phyloP scores from a whole-genome alignment of 306 rosid species.

The Trifolium dubium region DNA sequence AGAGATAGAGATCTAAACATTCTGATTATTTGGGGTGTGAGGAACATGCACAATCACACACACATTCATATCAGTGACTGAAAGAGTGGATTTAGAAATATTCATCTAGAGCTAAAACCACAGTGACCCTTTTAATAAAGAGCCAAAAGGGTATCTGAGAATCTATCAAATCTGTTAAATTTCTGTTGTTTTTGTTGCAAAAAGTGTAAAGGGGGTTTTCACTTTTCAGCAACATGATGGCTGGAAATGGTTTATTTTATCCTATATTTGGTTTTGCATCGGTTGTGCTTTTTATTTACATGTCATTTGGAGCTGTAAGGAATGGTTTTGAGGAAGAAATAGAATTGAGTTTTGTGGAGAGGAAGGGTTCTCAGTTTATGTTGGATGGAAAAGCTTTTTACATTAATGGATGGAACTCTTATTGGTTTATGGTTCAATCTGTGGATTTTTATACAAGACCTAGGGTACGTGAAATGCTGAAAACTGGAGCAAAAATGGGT shows the following conservation, averaged over 20 bases:
- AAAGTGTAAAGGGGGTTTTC: slow-evolving; percentile 26
- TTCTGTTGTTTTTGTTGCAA: slow-evolving; percentile 39
- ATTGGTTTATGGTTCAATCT: slow-evolving; percentile 93
- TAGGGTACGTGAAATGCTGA: slow-evolving; percentile 69
- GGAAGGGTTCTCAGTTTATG: slow-evolving; percentile 79
- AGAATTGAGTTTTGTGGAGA: slow-evolving; percentile 66
- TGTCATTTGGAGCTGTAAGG: slow-evolving; percentile 75
- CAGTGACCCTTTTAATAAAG: slow-evolving; percentile 23
- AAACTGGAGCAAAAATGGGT: slow-evolving; percentile 84
- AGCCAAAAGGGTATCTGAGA: slow-evolving; percentile 51
- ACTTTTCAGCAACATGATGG: slow-evolving; percentile 46
- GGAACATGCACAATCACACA: slow-evolving; percentile 41
- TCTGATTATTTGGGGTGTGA: slow-evolving; percentile 38
- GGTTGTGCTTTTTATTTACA: slow-evolving; percentile 68
- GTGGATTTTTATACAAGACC: slow-evolving; percentile 68
- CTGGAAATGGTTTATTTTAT: slow-evolving; percentile 76
- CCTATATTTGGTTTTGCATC: slow-evolving; percentile 79
- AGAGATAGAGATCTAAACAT: slow-evolving; percentile 55
- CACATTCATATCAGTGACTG: slow-evolving; percentile 46
- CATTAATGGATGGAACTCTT: slow-evolving; percentile 97
- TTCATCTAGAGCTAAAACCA: slow-evolving; percentile 40
- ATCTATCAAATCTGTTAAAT: slow-evolving; percentile 46
- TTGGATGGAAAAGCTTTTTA: slow-evolving; percentile 79
- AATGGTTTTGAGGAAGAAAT: slow-evolving; percentile 48
- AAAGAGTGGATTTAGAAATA: slow-evolving; percentile 21